Evolutionary conservation across 148 eudicot species (phyloP).

Genomic region (Silene uniflora): DNA sequence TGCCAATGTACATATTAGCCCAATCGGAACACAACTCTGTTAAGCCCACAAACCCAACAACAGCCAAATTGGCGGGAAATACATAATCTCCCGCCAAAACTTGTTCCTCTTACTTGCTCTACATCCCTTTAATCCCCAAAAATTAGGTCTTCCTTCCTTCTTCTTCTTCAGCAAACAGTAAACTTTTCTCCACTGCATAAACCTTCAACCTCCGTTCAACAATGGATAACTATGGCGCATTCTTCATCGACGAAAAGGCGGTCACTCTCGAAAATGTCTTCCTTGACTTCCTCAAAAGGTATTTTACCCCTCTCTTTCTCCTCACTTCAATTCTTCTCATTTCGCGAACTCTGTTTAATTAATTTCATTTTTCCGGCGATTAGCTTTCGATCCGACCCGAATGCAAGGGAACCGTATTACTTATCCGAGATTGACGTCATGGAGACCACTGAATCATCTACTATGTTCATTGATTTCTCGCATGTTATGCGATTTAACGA

Average conservation of each 20-base stretch:
- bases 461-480: constrained; percentile 91
- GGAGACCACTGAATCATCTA: constrained; percentile 71
- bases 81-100: constrained; percentile 20
- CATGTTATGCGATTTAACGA: constrained; percentile 88
- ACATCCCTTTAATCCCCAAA: not conserved
- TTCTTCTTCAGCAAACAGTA: not conserved
- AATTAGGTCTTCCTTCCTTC: constrained; percentile 5
- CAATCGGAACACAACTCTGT: not conserved
- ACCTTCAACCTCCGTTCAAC: not conserved
- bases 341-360: not conserved
- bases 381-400: constrained; percentile 52
- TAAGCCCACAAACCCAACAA: not conserved
- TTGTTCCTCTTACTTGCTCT: not conserved
- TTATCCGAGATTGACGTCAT: constrained; percentile 64
- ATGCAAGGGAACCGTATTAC: constrained; percentile 50
- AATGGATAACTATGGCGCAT: constrained; percentile 57
- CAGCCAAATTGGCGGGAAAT: constrained; percentile 17
- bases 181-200: not conserved
- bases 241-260: constrained; percentile 76
- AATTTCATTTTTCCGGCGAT: not conserved
- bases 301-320: not conserved
- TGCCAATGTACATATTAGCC: not conserved
- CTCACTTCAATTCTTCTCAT: not conserved
- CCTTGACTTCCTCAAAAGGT: constrained; percentile 80
- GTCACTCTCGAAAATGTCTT: constrained; percentile 75